Conservation (phyloP, 768 basidiomycete species). For the Pholiota microspora region DNA sequence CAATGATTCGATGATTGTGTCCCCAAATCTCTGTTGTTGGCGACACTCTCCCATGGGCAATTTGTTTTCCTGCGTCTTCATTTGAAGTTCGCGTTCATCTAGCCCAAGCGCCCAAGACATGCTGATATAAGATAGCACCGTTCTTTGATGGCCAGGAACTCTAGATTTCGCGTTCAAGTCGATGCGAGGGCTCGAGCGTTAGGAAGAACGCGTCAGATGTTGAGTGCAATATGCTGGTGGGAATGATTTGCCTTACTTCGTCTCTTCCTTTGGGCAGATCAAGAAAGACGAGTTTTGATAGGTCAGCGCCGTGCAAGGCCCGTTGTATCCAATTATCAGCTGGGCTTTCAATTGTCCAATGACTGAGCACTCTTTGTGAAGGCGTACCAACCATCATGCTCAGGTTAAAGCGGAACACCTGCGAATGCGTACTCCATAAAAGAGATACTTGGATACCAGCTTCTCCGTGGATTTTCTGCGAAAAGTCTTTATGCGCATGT, state of each 20-base stretch:
- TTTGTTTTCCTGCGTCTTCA: not conserved
- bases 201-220: too few species aligned
- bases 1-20: not conserved
- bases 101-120: not conserved
- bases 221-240: not conserved
- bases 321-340: not conserved
- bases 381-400: not conserved
- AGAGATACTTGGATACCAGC: not conserved
- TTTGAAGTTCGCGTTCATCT: not conserved
- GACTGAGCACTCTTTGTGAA: not conserved
- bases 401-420: not conserved
- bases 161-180: not conserved
- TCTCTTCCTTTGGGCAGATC: not conserved
- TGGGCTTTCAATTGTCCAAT: not conserved
- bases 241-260: not conserved
- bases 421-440: not conserved
- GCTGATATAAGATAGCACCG: not conserved
- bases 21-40: not conserved
- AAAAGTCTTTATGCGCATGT: not conserved
- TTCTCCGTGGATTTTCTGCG: conserved; percentile 12
- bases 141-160: too few species aligned
- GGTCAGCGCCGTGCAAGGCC: not conserved
- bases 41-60: not conserved
- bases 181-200: too few species aligned
- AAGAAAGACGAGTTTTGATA: too few species aligned